Evolutionary conservation across 164 flowering plant species (phyloP), one percentile per base, ranked within the genome.

Genomic region (Magnolia sinica): DNA sequence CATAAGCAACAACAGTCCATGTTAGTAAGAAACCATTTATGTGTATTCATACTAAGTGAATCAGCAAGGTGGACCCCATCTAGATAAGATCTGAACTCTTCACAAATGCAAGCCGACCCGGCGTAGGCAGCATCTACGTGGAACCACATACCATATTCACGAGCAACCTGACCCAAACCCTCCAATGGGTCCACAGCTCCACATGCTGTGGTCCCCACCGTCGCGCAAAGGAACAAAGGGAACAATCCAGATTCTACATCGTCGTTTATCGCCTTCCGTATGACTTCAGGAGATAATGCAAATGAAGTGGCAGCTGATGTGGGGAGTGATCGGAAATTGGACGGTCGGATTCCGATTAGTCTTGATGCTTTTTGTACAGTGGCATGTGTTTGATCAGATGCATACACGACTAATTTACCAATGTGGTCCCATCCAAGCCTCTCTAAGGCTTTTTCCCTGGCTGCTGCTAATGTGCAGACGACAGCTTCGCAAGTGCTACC

Each of bases 71-170:
- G 90, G 0, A 90, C 63, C 37, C 89, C 91, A 64, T 83, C 55
- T 31, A 89, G 23, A 59, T 80, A 80, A 31, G 83, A 81, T 8
- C 90, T 79, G 20, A 84, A 87, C 84, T 90, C 93, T 1, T 91
- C 89, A 27, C 91, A 88, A 4, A 89, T 87, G 31, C 91, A 88
- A 0, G 89, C 91, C 8, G 84, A 84, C 0, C 91, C 91, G 4
- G 77, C 89, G 37, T 87, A 87, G 0, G 91, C 92, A 1, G 89
- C 93, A 68, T 90, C 91, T 61, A 90, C 88, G 73, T 89, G 93
- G 58, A 88, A 64, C 93, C 93, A 90, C n/a, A 83, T 73, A 37
- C 82, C 82, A 45, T 74, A 79, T 0, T 71, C 78, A 0, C 19
- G 68, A 1, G 88, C 91, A 77, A 86, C 86, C 23, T 86, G 77